Evolutionary conservation across 345 rosid species (phyloP).

Genomic region (Euphorbia lathyris): DNA sequence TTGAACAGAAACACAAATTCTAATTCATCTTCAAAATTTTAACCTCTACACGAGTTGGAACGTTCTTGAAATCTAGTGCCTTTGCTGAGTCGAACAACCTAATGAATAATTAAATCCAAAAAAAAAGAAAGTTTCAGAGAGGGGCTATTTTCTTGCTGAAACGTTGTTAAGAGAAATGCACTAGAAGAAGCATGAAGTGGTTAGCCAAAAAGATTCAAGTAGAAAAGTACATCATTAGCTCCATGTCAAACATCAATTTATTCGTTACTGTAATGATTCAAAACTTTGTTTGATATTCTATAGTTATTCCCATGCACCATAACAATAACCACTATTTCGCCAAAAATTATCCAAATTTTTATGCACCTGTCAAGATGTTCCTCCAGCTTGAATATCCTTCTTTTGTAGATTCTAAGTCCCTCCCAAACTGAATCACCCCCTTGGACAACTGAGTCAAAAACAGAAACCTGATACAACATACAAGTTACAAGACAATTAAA

Average conservation of each 20-base stretch:
- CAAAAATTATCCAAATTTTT: slow-evolving; percentile 1
- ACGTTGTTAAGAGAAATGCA: background rate
- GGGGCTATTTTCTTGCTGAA: background rate
- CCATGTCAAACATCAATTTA: background rate
- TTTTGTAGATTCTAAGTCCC: slow-evolving; percentile 72
- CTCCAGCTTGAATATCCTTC: slow-evolving; percentile 82
- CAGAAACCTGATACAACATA: slow-evolving; percentile 59
- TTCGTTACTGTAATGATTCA: background rate
- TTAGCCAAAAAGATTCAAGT: background rate
- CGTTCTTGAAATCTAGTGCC: slow-evolving; percentile 77
- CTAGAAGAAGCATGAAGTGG: background rate
- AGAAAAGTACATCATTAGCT: background rate
- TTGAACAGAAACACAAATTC: slow-evolving; percentile 3
- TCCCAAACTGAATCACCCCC: slow-evolving; percentile 97
- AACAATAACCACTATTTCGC: background rate
- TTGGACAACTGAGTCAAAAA: slow-evolving; percentile 88
- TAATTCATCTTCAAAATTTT: slow-evolving; percentile 17
- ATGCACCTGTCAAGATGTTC: slow-evolving; percentile 78
- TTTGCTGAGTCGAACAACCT: slow-evolving; percentile 89
- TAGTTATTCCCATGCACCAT: background rate
- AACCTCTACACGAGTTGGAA: slow-evolving; percentile 75
- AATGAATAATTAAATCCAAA: slow-evolving; percentile 16
- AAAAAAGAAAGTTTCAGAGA: background rate
- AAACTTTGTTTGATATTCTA: background rate
- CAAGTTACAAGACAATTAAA: slow-evolving; percentile 5